These are phyloP conservation scores for Hansenula sp. DNA, from an alignment of 1,139 yeast species.

Conservation along the genomic window DNA sequence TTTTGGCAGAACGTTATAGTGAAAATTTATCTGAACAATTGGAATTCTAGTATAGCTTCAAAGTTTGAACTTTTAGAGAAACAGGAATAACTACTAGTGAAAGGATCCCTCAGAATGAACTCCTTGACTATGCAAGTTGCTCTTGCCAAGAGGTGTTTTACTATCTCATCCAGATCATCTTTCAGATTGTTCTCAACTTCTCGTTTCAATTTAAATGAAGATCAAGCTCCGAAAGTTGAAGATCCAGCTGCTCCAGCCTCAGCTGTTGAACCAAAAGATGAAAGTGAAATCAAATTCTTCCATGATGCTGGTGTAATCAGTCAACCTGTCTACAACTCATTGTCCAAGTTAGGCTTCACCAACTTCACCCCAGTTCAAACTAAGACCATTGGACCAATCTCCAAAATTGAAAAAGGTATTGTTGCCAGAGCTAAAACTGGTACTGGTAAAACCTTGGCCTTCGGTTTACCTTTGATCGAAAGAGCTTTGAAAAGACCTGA, in stretches of 20 bases:
- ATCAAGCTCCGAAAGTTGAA: neutral
- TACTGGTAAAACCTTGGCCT: slow-evolving; percentile 92
- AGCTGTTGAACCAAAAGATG: slow-evolving; percentile 19
- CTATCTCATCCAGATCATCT: neutral
- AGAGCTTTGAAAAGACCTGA: slow-evolving; percentile 36
- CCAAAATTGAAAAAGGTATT: slow-evolving; percentile 55
- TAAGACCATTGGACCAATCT: slow-evolving; percentile 63
- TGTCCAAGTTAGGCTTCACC: slow-evolving; percentile 39
- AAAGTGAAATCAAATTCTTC: slow-evolving; percentile 20
- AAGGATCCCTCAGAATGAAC: neutral
- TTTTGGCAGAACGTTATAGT: no score
- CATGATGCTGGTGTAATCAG: slow-evolving; percentile 13
- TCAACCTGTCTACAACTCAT: slow-evolving; percentile 26
- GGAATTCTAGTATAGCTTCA: no score
- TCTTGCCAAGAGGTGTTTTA: neutral
- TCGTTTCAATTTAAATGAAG: neutral
- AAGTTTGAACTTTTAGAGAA: neutral
- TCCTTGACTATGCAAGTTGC: neutral
- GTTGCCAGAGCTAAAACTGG: slow-evolving; percentile 94
- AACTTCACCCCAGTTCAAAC: slow-evolving; percentile 79
- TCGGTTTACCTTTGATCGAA: slow-evolving; percentile 75
- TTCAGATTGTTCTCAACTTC: neutral
- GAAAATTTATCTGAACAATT: no score
- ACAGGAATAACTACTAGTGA: neutral
- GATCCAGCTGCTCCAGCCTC: neutral